A percentile compares a stretch with the other conserved stretches of the same genome.
These are phyloP conservation scores for Silybum marianum DNA, from an alignment of 129 eudicot genomes.

Conservation along the genomic window DNA sequence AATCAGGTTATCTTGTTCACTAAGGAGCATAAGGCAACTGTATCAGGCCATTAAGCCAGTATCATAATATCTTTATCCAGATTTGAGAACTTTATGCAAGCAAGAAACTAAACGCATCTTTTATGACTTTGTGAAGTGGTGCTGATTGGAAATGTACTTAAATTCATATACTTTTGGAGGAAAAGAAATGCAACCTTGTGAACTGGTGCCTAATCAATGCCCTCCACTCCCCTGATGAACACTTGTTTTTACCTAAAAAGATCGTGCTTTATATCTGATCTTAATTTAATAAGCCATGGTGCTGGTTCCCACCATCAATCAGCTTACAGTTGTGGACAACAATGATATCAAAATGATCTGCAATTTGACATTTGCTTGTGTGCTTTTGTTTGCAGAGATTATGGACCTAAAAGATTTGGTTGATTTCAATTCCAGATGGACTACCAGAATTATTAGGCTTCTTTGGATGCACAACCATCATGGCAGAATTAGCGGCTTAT, in stretches of 20 bases:
- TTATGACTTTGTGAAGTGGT: background rate
- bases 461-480: background rate
- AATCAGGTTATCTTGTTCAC: background rate
- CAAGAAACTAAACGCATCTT: background rate
- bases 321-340: background rate
- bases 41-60: background rate
- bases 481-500: background rate
- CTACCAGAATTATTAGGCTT: background rate
- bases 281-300: background rate
- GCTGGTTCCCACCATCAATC: background rate
- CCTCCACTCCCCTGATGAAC: no score
- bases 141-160: background rate
- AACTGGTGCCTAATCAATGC: no score
- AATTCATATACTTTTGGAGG: background rate
- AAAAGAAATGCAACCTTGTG: background rate
- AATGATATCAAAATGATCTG: background rate
- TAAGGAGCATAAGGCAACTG: background rate
- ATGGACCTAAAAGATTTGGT: background rate
- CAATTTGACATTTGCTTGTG: background rate
- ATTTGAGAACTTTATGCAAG: background rate
- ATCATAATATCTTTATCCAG: background rate
- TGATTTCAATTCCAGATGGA: background rate
- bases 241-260: background rate
- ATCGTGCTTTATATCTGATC: background rate
- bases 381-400: background rate